Base-by-base conservation (phyloP, 2,329 filamentous ascomycete species). In the Calonectria montana region DNA sequence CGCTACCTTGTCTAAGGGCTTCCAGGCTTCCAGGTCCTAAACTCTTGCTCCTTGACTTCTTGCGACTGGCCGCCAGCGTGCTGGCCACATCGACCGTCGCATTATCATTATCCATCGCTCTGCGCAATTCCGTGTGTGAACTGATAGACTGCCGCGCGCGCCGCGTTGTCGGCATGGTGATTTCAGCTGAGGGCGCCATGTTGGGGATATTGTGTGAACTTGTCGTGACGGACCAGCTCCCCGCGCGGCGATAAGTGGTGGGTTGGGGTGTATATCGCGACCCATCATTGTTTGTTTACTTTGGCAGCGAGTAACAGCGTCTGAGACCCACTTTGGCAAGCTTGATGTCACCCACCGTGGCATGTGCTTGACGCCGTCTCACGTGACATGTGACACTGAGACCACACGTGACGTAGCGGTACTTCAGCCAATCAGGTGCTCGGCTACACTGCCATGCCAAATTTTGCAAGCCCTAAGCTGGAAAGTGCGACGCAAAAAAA, bases 41-140 rank as follows among this genome's bases (percentile, higher is more conserved):
- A 84, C 96, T 98, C 87, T 98, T 98, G 85, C 96, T 98, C 76
- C 97, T 92, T 70, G 93, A 94, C 85, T 95, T 96, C 85, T 89
- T 89, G 73, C 88, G 86, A 80, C 83, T 87, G 70, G 86, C 86
- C 35, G 86, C 87, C 75, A 88, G 80, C 69, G 86, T 84, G 75
- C 89, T 88, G 72, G 87, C 88, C 69, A 93, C 82, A 76, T 94
- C 92, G 50, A 92, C 85, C 3, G 92, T 94, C 80, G 90, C 89
- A 87, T 97, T 97, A 81, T 97, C 94, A 83, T 95, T 95, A 79
- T 94, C 93, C 74, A 88, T 84, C 43, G 85, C 83, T 82, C 86
- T 90, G 78, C 79, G 87, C 78, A 80, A 85, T 82, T 83, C 89
- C 78, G 83, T 90, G 76, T 87, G 90, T 80, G 82, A 82, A 21